These are phyloP conservation scores for Amylocarpus encephaloides DNA, from an alignment of 2,329 filamentous ascomycete genomes.

Conservation along the genomic window DNA sequence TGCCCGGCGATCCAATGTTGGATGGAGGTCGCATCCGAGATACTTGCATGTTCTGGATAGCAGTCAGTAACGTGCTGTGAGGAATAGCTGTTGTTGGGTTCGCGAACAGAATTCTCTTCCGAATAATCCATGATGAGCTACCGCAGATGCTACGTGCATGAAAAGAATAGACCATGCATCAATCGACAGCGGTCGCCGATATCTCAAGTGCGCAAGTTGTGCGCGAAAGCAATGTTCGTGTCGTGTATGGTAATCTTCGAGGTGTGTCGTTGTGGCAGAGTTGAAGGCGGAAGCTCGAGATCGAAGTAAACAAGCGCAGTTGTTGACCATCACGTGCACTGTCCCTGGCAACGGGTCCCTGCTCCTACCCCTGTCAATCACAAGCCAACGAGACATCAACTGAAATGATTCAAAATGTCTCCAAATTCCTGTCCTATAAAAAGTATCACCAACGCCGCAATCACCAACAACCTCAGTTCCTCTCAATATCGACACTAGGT, in stretches of 20 bases:
- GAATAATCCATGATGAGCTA: slow-evolving; percentile 22
- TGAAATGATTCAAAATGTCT: too few species aligned
- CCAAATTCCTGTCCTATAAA: too few species aligned
- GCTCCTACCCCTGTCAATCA: background rate
- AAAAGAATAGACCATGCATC: slow-evolving; percentile 20
- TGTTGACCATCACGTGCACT: background rate
- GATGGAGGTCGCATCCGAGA: slow-evolving; percentile 27
- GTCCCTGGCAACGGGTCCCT: background rate
- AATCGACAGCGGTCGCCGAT: background rate
- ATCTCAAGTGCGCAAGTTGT: background rate
- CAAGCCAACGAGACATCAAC: background rate
- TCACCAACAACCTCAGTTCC: too few species aligned
- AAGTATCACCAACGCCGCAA: too few species aligned
- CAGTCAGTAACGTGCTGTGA: slow-evolving; percentile 6
- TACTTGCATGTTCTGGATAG: slow-evolving; percentile 21
- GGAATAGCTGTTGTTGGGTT: background rate
- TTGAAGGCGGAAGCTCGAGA: background rate
- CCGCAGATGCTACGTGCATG: slow-evolving; percentile 23
- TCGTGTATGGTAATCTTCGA: background rate
- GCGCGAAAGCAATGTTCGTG: background rate
- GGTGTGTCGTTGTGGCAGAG: background rate
- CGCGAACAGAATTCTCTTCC: slow-evolving; percentile 26
- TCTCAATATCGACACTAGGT: too few species aligned
- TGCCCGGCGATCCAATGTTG: slow-evolving; percentile 27
- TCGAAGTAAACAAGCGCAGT: background rate